Evolutionary conservation across 2,329 filamentous ascomycete genomes (phyloP).

Genomic region (Chaetomiaceae sp.): DNA sequence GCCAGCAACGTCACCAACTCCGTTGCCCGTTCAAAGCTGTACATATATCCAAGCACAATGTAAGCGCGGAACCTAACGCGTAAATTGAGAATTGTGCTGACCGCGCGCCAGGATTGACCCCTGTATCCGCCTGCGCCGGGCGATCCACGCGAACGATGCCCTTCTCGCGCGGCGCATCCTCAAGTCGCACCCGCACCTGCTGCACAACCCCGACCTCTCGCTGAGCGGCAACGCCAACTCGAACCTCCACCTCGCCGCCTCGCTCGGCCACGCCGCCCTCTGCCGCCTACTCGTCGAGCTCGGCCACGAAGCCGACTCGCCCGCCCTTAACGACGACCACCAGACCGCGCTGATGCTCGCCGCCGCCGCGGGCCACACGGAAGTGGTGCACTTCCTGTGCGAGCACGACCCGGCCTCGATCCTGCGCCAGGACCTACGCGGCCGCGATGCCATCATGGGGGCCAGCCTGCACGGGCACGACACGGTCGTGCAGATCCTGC

Average conservation of each 20-base stretch:
- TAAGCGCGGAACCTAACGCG: not conserved
- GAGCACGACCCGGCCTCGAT: slow-evolving; percentile 58
- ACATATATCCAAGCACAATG: no score
- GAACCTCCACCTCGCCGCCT: slow-evolving; percentile 73
- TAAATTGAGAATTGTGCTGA: not conserved
- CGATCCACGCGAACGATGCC: slow-evolving; percentile 68
- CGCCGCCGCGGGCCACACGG: slow-evolving; percentile 60
- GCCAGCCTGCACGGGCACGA: slow-evolving; percentile 56
- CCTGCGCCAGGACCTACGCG: slow-evolving; percentile 57
- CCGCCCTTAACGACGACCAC: slow-evolving; percentile 71
- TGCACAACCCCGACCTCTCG: slow-evolving; percentile 74
- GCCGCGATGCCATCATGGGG: slow-evolving; percentile 67
- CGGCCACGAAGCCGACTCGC: slow-evolving; percentile 65
- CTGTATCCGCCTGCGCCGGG: slow-evolving; percentile 69
- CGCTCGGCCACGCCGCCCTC: slow-evolving; percentile 63
- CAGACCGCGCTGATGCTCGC: slow-evolving; percentile 81
- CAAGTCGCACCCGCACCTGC: slow-evolving; percentile 59
- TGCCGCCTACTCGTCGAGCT: slow-evolving; percentile 63
- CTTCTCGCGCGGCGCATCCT: slow-evolving; percentile 72
- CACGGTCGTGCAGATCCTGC: slow-evolving; percentile 57
- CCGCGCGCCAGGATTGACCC: slow-evolving; percentile 75
- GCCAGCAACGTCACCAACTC: no score
- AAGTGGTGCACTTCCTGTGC: slow-evolving; percentile 66
- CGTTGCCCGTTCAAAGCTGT: no score
- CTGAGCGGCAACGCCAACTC: slow-evolving; percentile 68